phyloP scores from a whole-genome alignment of 139 green algal species.

The Mesotaenium endlicherianum region DNA sequence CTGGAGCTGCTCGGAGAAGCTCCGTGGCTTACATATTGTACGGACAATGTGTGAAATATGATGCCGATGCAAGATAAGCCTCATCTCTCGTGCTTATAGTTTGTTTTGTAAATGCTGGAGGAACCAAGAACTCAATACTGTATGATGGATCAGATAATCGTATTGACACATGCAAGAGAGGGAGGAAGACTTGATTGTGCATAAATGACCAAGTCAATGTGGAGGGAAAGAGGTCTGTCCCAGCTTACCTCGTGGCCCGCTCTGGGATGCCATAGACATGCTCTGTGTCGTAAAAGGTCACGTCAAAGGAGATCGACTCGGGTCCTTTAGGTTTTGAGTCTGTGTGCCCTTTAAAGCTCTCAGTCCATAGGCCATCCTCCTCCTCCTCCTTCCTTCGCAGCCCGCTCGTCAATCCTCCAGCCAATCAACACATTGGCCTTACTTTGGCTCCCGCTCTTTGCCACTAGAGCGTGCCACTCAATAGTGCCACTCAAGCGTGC shows the following conservation, averaged over 20 bases:
- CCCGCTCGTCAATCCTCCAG: no score
- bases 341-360: conserved; percentile 84
- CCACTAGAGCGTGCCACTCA: conserved; percentile 84
- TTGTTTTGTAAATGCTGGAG: no score
- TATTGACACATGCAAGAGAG: neutral
- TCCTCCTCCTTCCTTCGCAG: conserved; percentile 70
- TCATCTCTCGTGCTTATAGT: no score
- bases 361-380: conserved; percentile 80
- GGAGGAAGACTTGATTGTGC: conserved; percentile 71
- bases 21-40: no score
- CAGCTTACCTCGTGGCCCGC: conserved; percentile 68
- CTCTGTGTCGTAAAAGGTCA: conserved; percentile 71
- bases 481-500: conserved; percentile 90
- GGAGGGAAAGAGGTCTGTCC: no score
- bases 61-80: no score
- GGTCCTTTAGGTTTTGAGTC: conserved; percentile 77
- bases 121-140: no score
- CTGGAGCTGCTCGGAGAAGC: no score
- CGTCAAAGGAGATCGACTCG: conserved; percentile 82
- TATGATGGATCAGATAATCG: no score
- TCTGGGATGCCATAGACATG: conserved; percentile 96
- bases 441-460: conserved; percentile 78
- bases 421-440: no score
- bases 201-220: neutral
- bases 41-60: no score